These are phyloP conservation scores for Rhizopogon vulgaris DNA, from an alignment of 768 basidiomycete species.

Conservation along the genomic window DNA sequence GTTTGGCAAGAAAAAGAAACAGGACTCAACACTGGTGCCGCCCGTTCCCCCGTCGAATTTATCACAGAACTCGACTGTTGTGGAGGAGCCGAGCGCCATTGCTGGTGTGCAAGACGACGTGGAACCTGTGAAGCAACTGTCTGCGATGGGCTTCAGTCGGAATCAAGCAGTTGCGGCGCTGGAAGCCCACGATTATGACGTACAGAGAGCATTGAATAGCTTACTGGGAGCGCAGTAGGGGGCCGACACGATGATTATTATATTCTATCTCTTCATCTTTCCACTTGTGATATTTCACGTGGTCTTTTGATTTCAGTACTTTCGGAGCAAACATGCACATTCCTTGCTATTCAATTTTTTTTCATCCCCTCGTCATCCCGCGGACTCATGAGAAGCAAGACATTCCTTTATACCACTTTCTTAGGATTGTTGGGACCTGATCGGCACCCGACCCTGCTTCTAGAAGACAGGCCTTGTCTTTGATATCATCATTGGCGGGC, in stretches of 20 bases:
- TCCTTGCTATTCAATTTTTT: slow-evolving; percentile 19
- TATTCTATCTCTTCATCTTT: slow-evolving; percentile 15
- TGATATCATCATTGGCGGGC: neutral
- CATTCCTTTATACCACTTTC: slow-evolving; percentile 1
- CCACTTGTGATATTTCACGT: slow-evolving; percentile 12
- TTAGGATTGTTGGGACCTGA: neutral
- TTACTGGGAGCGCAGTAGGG: slow-evolving; percentile 40
- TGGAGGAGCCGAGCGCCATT: slow-evolving; percentile 40
- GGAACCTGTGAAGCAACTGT: slow-evolving; percentile 71
- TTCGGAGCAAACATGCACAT: slow-evolving; percentile 19
- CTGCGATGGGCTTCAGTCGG: slow-evolving; percentile 88
- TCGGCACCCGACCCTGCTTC: neutral
- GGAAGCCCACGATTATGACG: slow-evolving; percentile 79
- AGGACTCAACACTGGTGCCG: slow-evolving; percentile 36
- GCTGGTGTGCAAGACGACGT: slow-evolving; percentile 67
- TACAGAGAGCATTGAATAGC: slow-evolving; percentile 72
- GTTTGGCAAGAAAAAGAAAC: slow-evolving; percentile 72
- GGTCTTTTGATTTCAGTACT: slow-evolving; percentile 8
- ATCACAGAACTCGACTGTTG: slow-evolving; percentile 34
- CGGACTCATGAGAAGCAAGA: neutral
- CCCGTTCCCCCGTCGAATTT: slow-evolving; percentile 31
- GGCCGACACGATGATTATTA: slow-evolving; percentile 2
- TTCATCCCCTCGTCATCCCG: slow-evolving; percentile 8
- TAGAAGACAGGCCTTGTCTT: neutral
- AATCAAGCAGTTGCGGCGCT: slow-evolving; percentile 77